Evolutionary conservation across 495 filamentous ascomycete species (phyloP), one percentile per base, ranked within the genome.

Genomic region (Podospora conica): DNA sequence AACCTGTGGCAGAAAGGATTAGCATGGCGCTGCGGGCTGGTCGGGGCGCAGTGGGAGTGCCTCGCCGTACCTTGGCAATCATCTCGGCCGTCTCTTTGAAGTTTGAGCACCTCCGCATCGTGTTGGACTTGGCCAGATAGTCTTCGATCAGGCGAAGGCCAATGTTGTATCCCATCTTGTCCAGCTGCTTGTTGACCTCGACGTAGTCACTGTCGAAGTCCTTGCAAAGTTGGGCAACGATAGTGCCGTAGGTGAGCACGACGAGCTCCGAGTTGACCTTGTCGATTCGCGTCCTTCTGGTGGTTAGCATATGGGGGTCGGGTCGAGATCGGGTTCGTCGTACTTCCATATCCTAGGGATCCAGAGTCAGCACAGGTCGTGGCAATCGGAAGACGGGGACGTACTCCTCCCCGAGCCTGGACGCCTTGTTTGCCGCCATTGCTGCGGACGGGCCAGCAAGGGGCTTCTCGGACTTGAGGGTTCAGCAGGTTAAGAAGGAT

Each of bases 151-250:
- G 81, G 25, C 95, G 90, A 76, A 98, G 84, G 9, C 95, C 95
- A 65, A 98, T 98, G 70, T 97, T 97, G 82, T 98, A 96, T 48
- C 95, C 95, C 95, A 98, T 98, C 79, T 92, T 96, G 74, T 98
- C 95, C 56, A 98, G 82, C 75, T 98, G 95, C 79, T 92, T 91
- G 80, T 98, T 98, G 75, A 92, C 94, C 75, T 98, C 91, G 60
- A 86, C 83, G 71, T 98, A 98, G 77, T 97, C 90, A 66, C 86
- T 87, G 67, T 97, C 92, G 73, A 90, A 96, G 81, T 98, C 95
- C 75, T 94, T 93, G 80, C 93, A 97, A 61, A 98, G 84, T 77
- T 98, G 95, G 53, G 92, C 90, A 63, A 98, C 95, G 70, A 98
- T 96, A 15, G 96, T 97, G 66, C 95, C 95, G 74, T 98, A 98